These are phyloP conservation scores for Penicillium canariense DNA, from an alignment of 495 filamentous ascomycete species.

Conservation along the genomic window DNA sequence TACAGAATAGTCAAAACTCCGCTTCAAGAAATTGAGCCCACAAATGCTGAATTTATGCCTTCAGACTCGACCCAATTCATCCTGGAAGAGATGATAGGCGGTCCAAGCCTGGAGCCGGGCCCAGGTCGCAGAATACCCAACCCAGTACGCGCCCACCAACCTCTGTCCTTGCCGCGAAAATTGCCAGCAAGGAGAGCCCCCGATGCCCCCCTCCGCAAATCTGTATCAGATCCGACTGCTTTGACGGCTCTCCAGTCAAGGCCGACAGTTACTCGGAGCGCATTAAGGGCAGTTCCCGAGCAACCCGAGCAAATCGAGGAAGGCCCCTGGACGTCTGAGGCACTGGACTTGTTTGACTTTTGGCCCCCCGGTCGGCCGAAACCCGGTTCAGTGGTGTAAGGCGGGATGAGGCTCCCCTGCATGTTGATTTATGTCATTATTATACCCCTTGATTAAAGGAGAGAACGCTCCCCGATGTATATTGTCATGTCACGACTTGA, in stretches of 20 bases:
- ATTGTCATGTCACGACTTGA: background rate
- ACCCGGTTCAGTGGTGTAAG: constrained; percentile 16
- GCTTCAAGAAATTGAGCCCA: background rate
- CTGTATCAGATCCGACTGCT: constrained; percentile 36
- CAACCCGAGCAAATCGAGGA: constrained; percentile 20
- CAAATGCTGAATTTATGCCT: constrained; percentile 26
- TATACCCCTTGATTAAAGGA: constrained; percentile 1
- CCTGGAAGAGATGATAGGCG: constrained; percentile 31
- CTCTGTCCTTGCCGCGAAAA: background rate
- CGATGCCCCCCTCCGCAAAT: constrained; percentile 35
- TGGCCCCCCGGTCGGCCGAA: constrained; percentile 45
- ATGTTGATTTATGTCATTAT: background rate
- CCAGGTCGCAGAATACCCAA: background rate
- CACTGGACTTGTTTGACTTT: constrained; percentile 59
- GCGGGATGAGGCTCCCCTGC: background rate
- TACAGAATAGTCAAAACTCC: constrained; percentile 6
- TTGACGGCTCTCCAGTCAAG: constrained; percentile 17
- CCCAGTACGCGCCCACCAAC: background rate
- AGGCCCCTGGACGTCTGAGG: constrained; percentile 59
- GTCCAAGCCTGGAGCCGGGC: background rate
- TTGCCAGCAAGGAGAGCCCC: constrained; percentile 9
- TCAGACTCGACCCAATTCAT: constrained; percentile 33
- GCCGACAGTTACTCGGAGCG: constrained; percentile 18
- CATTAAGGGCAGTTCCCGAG: constrained; percentile 14
- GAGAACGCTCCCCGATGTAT: background rate